phyloP scores from a whole-genome alignment of 108 stramenopile species.

The Conticribra weissflogii region DNA sequence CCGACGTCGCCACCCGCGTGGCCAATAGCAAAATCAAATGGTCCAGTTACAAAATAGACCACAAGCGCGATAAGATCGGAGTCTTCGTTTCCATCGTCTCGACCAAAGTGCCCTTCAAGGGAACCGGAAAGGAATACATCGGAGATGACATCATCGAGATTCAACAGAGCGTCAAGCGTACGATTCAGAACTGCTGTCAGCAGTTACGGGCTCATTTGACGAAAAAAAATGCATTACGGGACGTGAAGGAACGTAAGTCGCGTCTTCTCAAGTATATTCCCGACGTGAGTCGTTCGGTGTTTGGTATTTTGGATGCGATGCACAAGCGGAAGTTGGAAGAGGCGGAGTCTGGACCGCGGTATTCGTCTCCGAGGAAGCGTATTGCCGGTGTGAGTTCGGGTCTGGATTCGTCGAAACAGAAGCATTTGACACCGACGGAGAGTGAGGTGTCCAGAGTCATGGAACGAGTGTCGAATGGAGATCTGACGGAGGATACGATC shows the following conservation, averaged over 20 bases:
- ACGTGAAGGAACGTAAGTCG: constrained; percentile 81
- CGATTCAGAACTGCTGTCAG: constrained; percentile 80
- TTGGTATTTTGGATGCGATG: constrained; percentile 76
- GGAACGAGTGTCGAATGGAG: constrained; percentile 46
- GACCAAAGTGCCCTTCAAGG: constrained; percentile 98
- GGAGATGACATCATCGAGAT: constrained; percentile 89
- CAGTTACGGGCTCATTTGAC: constrained; percentile 71
- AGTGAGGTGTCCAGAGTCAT: constrained; percentile 45
- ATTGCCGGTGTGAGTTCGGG: constrained; percentile 33
- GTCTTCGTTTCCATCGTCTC: constrained; percentile 96
- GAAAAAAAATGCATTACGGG: constrained; percentile 77
- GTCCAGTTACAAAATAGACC: constrained; percentile 94
- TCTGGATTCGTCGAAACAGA: too few relatives aligned
- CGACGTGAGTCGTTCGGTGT: constrained; percentile 74
- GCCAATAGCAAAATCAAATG: constrained; percentile 90
- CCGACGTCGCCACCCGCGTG: constrained; percentile 93
- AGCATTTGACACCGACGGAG: constrained; percentile 19
- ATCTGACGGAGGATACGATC: constrained; percentile 58
- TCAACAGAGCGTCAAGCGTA: constrained; percentile 78
- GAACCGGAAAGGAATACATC: constrained; percentile 97
- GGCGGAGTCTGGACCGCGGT: constrained; percentile 13
- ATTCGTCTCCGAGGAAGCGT: constrained; percentile 38
- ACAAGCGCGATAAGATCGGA: constrained; percentile 91
- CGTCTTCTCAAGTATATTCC: constrained; percentile 83
- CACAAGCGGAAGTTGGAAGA: constrained; percentile 65